Conservation (phyloP, 192 early-diverging fungal species). For the Coemansia sp. region DNA sequence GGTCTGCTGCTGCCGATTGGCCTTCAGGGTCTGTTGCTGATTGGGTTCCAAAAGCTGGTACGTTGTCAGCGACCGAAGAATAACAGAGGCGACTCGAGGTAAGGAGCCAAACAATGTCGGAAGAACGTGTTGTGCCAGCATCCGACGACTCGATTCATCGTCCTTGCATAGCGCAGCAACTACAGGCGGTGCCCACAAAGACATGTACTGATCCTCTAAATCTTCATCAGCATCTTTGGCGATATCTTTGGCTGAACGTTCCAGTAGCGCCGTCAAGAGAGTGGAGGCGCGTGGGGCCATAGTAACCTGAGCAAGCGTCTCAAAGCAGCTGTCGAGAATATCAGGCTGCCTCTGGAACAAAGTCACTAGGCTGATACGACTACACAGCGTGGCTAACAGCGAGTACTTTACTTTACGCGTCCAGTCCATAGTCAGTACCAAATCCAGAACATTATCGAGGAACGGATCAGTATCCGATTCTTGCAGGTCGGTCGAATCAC, state of each 20-base stretch:
- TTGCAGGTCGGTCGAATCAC: neutral
- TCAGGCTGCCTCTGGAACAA: constrained; percentile 66
- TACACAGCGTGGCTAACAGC: constrained; percentile 65
- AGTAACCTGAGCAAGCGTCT: constrained; percentile 62
- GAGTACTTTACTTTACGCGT: constrained; percentile 85
- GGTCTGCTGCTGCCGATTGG: constrained; percentile 24
- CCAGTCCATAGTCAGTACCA: constrained; percentile 76
- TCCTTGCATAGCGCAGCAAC: constrained; percentile 44
- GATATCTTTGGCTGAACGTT: constrained; percentile 22
- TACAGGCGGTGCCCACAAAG: constrained; percentile 31
- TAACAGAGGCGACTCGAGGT: constrained; percentile 27
- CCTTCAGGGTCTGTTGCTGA: neutral
- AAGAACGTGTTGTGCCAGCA: constrained; percentile 45
- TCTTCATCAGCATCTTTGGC: neutral
- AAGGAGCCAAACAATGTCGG: constrained; percentile 28
- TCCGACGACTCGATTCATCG: constrained; percentile 50
- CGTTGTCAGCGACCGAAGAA: constrained; percentile 24
- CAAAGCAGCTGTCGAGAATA: constrained; percentile 64
- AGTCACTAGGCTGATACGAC: constrained; percentile 50
- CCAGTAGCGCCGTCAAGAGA: constrained; percentile 55
- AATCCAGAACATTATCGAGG: constrained; percentile 64
- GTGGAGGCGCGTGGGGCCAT: constrained; percentile 58
- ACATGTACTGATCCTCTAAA: constrained; percentile 29
- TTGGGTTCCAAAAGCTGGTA: neutral
- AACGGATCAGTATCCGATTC: constrained; percentile 42